These are phyloP conservation scores for Fragaria ananassa DNA, from an alignment of 306 rosid genomes.

Conservation along the genomic window DNA sequence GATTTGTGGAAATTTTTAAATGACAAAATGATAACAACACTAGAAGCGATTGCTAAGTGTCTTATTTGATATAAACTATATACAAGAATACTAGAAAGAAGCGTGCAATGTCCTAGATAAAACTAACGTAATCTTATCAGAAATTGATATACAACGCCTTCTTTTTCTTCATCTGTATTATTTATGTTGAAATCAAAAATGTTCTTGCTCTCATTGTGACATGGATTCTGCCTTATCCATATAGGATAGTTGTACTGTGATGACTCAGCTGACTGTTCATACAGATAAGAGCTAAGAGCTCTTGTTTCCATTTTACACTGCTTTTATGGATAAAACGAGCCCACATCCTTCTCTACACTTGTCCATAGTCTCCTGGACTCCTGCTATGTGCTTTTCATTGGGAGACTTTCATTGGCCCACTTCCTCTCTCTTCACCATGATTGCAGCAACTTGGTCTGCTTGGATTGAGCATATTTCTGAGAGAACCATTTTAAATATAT, in stretches of 20 bases:
- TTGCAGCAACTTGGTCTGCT: background rate
- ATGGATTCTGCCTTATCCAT: slow-evolving; percentile 23
- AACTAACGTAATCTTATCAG: background rate
- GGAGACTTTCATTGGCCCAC: background rate
- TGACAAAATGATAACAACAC: no score
- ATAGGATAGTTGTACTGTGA: slow-evolving; percentile 20
- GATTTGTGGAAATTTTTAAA: no score
- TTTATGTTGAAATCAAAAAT: background rate
- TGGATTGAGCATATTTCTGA: background rate
- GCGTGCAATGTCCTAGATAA: no score
- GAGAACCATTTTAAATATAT: background rate
- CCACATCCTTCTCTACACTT: background rate
- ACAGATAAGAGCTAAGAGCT: slow-evolving; percentile 28
- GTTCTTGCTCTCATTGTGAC: background rate
- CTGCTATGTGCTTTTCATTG: background rate
- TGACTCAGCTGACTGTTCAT: slow-evolving; percentile 43
- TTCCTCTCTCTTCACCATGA: background rate
- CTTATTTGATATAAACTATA: background rate
- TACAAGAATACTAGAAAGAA: no score
- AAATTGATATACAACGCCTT: background rate
- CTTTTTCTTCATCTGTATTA: background rate
- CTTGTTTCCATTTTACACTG: background rate
- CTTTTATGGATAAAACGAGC: slow-evolving; percentile 38
- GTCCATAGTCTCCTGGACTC: background rate
- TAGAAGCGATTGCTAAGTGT: background rate